Conservation (phyloP, 345 rosid species). For the Brassica napus region DNA sequence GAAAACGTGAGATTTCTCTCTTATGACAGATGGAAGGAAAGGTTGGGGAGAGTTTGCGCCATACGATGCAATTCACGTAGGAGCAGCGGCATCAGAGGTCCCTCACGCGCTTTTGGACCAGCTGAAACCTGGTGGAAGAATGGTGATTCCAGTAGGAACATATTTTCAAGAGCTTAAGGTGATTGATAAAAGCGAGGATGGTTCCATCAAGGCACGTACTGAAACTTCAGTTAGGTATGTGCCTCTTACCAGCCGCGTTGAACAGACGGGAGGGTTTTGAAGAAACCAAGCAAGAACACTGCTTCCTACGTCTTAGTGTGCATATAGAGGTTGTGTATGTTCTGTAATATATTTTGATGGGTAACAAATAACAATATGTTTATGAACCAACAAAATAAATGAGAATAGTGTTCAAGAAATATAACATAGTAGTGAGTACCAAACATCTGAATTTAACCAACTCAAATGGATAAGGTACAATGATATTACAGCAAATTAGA, state of each 20-base stretch:
- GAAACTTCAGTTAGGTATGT: constrained; percentile 91
- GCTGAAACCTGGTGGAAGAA: constrained; percentile 92
- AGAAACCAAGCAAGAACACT: not conserved
- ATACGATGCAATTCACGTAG: constrained; percentile 94
- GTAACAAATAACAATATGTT: constrained; percentile 8
- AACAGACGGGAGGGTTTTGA: constrained; percentile 59
- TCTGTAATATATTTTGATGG: constrained; percentile 12
- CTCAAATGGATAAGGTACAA: no score
- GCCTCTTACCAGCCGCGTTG: constrained; percentile 85
- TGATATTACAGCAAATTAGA: no score
- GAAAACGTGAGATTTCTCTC: not conserved
- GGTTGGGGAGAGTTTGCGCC: constrained; percentile 89
- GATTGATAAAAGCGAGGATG: constrained; percentile 74
- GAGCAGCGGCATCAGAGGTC: constrained; percentile 92
- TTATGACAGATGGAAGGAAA: constrained; percentile 75
- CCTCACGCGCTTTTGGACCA: constrained; percentile 88
- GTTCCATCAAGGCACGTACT: constrained; percentile 56
- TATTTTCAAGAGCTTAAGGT: constrained; percentile 81
- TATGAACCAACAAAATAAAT: not conserved
- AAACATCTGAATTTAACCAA: no score
- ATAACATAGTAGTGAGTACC: no score
- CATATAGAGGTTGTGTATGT: constrained; percentile 20
- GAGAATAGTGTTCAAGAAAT: no score
- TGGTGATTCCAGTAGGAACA: constrained; percentile 96
- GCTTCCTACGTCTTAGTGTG: constrained; percentile 26